These are phyloP conservation scores for Athelia psychrophila DNA, from an alignment of 1,284 basidiomycete species.

Conservation along the genomic window DNA sequence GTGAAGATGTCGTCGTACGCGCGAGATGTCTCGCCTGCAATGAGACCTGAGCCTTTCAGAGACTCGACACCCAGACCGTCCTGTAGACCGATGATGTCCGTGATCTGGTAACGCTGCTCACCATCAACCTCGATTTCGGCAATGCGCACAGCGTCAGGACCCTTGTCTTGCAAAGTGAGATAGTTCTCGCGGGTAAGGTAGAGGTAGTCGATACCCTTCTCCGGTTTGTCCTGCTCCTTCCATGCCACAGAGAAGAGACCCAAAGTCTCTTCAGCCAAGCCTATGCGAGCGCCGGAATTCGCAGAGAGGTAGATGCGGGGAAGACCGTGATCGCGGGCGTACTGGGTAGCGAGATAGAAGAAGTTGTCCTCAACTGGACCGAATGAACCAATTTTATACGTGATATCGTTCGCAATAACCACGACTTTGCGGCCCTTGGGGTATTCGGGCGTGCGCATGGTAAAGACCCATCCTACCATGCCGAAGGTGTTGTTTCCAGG, in stretches of 20 bases:
- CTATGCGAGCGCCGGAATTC: constrained; percentile 97
- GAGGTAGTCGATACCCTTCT: constrained; percentile 96
- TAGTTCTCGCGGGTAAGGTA: constrained; percentile 90
- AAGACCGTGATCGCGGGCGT: constrained; percentile 85
- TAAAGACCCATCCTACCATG: constrained; percentile 99
- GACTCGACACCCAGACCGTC: constrained; percentile 99
- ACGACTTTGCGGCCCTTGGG: constrained; percentile 87
- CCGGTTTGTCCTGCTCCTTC: constrained; percentile 78
- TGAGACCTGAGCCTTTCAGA: constrained; percentile 94
- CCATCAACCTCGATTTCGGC: constrained; percentile 85
- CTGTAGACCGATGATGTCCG: constrained; percentile 94
- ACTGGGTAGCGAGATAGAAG: constrained; percentile 94
- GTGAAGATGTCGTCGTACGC: constrained; percentile 99
- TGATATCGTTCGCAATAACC: constrained; percentile 98
- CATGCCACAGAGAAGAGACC: constrained; percentile 91
- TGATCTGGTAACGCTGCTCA: constrained; percentile 90
- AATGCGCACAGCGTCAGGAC: constrained; percentile 75
- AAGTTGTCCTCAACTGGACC: constrained; percentile 95
- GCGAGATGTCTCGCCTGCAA: constrained; percentile 97
- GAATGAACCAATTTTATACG: constrained; percentile 98
- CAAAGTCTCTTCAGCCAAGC: constrained; percentile 92
- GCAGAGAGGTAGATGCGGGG: constrained; percentile 98
- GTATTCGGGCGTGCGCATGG: constrained; percentile 91
- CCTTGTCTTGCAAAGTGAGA: constrained; percentile 82
- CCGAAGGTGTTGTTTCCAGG: constrained; percentile 95